Conservation (phyloP, 2,329 filamentous ascomycete species). For the Aspergillus japonicus region DNA sequence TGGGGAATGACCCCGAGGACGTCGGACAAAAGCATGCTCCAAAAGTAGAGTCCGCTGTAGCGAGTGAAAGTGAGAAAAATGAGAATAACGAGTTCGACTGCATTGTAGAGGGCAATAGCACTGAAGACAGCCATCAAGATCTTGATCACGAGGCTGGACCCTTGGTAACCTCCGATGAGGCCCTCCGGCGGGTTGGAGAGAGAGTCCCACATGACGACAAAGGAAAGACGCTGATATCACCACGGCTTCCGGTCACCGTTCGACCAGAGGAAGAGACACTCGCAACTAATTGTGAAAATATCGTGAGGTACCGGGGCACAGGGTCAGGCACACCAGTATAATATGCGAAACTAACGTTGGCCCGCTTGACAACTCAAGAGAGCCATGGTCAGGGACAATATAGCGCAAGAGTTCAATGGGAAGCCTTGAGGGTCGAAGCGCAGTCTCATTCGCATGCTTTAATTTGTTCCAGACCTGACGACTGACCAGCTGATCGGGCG, state of each 20-base stretch:
- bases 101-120: constrained; percentile 50
- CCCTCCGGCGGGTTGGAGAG: constrained; percentile 29
- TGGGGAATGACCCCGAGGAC: constrained; percentile 38
- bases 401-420: background rate
- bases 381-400: background rate
- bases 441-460: constrained; percentile 1
- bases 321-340: background rate
- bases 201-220: constrained; percentile 10
- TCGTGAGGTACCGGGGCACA: background rate
- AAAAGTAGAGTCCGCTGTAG: constrained; percentile 43
- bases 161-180: constrained; percentile 29
- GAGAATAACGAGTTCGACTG: constrained; percentile 41
- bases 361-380: background rate
- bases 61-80: constrained; percentile 39
- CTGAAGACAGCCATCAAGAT: constrained; percentile 35
- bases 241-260: background rate
- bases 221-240: background rate
- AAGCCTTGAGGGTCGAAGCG: background rate
- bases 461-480: background rate
- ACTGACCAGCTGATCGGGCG: constrained; percentile 2
- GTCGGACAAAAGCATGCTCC: constrained; percentile 39
- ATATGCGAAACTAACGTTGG: background rate
- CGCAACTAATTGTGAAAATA: background rate
- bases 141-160: constrained; percentile 22
- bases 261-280: background rate